Evolutionary conservation across 306 rosid genomes (phyloP), one percentile per base, ranked within the genome.

Genomic region (Macrotyloma uniflorum): DNA sequence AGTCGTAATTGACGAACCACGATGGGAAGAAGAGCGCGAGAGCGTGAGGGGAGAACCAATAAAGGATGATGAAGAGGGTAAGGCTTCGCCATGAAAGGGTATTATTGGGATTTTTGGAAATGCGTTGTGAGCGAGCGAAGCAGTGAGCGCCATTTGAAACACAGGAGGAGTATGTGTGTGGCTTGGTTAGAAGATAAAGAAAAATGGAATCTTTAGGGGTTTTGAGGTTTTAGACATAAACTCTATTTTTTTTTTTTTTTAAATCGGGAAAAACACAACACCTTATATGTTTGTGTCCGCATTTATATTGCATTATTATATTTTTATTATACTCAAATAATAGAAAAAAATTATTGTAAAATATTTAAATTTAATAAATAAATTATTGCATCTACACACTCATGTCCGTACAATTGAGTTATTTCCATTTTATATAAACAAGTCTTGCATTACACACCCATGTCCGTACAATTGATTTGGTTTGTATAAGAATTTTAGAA

Each of bases 131-230:
- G 70, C 62, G 1, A 83, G 55, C 11, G 75, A 72, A 77, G 87
- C 71, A 63, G 71, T 26, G 87, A 88, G 78, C 64, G 89, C 90
- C 97, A 92, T 90, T 74, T 7, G 6, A 36, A 59, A 18, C 23
- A 5, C 57, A 1, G 30, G 9, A 51, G 6, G 8, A 28, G n/a
- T n/a, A n/a, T 23, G n/a, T 22, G 62, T 22, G 14, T 10, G 32
- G 3, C 15, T 4, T 9, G 4, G 16, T 22, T 33, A 58, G 62
- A 14, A 76, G 89, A 83, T 83, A 76, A 79, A 11, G 77, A 55
- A 77, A n/a, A 66, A 3, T 4, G 0, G 3, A 42, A 12, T 12
- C 47, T 10, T 1, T 5, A 24, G 64, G 61, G 50, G 23, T 5
- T 66, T 72, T 22, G 66, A 47, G 65, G 14, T 18, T 75, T 61